phyloP scores from a whole-genome alignment of 805 yeast species.

The Vanderwaltozyma polyspora region DNA sequence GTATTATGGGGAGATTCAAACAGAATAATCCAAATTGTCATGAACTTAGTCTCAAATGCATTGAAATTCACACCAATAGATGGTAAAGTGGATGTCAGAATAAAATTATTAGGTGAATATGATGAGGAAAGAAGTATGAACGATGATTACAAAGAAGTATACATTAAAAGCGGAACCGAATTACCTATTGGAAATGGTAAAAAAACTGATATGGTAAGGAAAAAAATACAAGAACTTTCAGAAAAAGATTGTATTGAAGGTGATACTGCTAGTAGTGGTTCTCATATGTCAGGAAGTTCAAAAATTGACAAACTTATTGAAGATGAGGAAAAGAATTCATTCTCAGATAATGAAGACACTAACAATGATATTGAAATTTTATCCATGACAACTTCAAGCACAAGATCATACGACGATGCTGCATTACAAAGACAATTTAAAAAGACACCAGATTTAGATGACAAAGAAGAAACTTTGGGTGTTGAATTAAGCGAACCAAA shows the following conservation, averaged over 20 bases:
- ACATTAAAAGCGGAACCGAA: slow-evolving; percentile 26
- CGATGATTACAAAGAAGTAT: slow-evolving; percentile 35
- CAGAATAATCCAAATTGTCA: slow-evolving; percentile 80
- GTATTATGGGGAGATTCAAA: slow-evolving; percentile 80
- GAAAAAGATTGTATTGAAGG: not conserved
- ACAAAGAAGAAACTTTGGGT: slow-evolving; percentile 11
- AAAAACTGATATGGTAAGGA: not conserved
- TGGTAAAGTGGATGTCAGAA: slow-evolving; percentile 61
- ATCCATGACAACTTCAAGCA: slow-evolving; percentile 16
- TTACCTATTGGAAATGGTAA: not conserved
- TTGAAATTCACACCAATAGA: slow-evolving; percentile 89
- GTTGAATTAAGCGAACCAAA: slow-evolving; percentile 19
- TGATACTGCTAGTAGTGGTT: not conserved
- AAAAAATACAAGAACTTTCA: not conserved
- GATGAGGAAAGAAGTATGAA: slow-evolving; percentile 40
- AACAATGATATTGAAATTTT: not conserved
- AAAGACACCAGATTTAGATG: slow-evolving; percentile 17
- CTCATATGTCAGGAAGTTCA: not conserved
- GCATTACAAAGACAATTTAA: slow-evolving; percentile 34
- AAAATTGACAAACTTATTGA: not conserved
- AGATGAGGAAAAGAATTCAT: not conserved
- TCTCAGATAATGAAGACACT: not conserved
- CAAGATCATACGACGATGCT: slow-evolving; percentile 34
- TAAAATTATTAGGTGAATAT: slow-evolving; percentile 57
- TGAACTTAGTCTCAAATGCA: slow-evolving; percentile 86